Evolutionary conservation across 2,329 filamentous ascomycete genomes (phyloP), one percentile per base, ranked within the genome.

Genomic region (Penicillium janthinellum): DNA sequence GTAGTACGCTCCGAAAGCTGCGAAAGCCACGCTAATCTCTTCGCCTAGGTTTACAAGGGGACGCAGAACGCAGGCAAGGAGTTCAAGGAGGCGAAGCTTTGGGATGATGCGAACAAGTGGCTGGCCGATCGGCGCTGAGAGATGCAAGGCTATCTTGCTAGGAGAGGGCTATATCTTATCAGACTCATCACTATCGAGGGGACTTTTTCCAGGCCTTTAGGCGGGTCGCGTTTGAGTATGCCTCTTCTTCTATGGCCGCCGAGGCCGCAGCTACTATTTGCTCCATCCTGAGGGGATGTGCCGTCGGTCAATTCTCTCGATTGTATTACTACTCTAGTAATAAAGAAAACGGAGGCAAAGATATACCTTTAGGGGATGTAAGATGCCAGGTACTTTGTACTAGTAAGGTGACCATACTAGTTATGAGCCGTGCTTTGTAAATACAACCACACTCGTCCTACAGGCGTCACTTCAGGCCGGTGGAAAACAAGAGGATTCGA

Each of bases 41-140:
- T 44, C 15, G n/a, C 50, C 45, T 61, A 85, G 84, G 77, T 88
- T 56, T 86, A 84, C 67, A 81, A 81, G 56, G 86, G 83, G 15
- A 80, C 88, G 34, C 84, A 86, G 69, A 79, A 75, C 45, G 82
- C 82, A 2, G 82, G 82, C 14, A 80, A 78, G 48, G 80, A 82
- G 51, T 76, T 83, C 67, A 78, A 83, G 64, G 80, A 83, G 38
- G 78, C 80, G 54, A 81, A 83, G 65, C 65, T 81, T 45, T 89
- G 87, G 81, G 79, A 79, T n/a, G 82, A 84, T 57, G 84, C 83
- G 4, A 83, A 88, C 66, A 79, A 80, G 54, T 89, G 87, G 87
- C 73, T 89, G 62, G 68, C 70, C 38, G 73, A 71, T 37, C 66
- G 76, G 54, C 74, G 76, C 62, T 79, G 65, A 74, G 53, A 28